Evolutionary conservation across 1,284 basidiomycete species (phyloP), one percentile per base, ranked within the genome.

Genomic region (Laetiporus sulphureus): DNA sequence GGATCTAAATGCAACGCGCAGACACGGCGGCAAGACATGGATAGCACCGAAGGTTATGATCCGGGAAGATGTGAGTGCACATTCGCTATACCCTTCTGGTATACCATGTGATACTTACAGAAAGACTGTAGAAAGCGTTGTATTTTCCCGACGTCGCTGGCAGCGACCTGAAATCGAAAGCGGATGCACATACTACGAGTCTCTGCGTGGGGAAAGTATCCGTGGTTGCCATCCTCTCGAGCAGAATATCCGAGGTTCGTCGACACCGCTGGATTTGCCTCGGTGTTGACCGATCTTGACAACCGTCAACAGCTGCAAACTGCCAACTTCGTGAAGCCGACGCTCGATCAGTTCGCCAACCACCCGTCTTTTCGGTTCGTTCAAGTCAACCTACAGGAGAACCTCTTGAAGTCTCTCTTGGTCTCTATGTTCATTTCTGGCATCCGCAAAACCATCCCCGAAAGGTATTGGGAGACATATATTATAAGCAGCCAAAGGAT

Each of bases 21-120:
- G 75, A 31, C 77, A 91, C 53, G 93, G 92, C 6, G 95, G 95
- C 16, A 99, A 99, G 68, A 87, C 89, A 8, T 99, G 92, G 93
- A 77, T 94, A 41, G 92, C 91, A 11, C 94, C 94, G 0, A 79
- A 74, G 19, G 89, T 90, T 10, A 72, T 97, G 48, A 92, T 98
- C 53, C 77, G 81, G 20, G 87, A 91, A 65, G 89, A 94, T 54
- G 92, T 94, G 54, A 55, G 87, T 36, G 3, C 13, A 8, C 25
- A 27, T 27, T 13, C 25, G 13, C 25, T 27, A 13, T 27, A 27
- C 8, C 25, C n/a, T n/a, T n/a, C n/a, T n/a, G n/a, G n/a, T n/a
- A n/a, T n/a, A n/a, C n/a, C n/a, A n/a, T 22, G 19, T 24, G 0
- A 10, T n/a, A 3, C 29, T 25, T 42, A 33, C 32, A 43, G 18